These are phyloP conservation scores for Fusarium bulbicola DNA, from an alignment of 2,329 filamentous ascomycete genomes.

Conservation along the genomic window DNA sequence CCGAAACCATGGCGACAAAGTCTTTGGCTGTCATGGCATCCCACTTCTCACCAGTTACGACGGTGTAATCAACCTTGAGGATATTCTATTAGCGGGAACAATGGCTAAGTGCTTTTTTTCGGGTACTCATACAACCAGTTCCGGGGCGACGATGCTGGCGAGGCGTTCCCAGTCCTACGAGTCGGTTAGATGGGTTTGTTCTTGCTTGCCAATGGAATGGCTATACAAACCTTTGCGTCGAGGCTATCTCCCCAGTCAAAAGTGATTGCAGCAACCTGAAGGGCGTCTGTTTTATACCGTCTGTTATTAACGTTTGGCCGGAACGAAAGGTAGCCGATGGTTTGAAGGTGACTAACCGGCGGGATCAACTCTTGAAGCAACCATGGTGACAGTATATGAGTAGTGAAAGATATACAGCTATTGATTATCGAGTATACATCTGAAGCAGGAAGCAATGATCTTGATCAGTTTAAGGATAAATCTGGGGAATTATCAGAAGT, in stretches of 20 bases:
- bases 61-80: neutral
- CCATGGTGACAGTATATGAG: neutral
- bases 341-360: neutral
- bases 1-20: conserved; percentile 4
- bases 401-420: fast-evolving
- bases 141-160: neutral
- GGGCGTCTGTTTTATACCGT: neutral
- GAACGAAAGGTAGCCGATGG: neutral
- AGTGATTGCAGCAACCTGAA: neutral
- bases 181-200: neutral
- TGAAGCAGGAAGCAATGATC: neutral
- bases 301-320: too few species aligned
- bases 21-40: neutral
- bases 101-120: too few species aligned
- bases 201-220: too few species aligned
- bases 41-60: neutral
- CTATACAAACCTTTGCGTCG: neutral
- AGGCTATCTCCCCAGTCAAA: conserved; percentile 6
- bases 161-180: neutral
- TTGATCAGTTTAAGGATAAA: neutral
- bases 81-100: neutral
- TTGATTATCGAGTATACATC: fast-evolving
- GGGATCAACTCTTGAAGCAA: neutral
- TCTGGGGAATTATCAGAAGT: neutral
- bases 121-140: neutral